Base-by-base conservation (phyloP, 768 basidiomycete genomes). In the Pulveroboletus sp. region DNA sequence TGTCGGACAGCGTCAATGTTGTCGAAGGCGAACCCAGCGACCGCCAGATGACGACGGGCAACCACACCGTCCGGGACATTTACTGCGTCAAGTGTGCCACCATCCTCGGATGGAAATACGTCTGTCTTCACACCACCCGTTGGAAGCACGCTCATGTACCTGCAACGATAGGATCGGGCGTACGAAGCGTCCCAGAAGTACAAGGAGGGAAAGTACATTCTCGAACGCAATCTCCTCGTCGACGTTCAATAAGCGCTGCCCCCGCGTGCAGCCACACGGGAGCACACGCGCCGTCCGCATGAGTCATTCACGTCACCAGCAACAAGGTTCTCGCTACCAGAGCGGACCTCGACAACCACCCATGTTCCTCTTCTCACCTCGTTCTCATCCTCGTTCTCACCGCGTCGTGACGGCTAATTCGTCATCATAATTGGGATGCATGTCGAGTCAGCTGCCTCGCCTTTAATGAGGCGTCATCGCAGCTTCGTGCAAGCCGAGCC, bases 141-240 rank as follows among this genome's bases (percentile, higher is more conserved):
- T 39, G 8, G 30, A 30, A 32, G 17, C 33, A 6, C 38, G 46
- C 53, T 55, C 47, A 46, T 39, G 27, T 41, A 30, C 47, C 39
- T 11, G 44, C 44, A 17, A 44, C 43, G n/a, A 40, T 61, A 96
- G 95, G 95, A 96, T 68, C 82, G 82, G 49, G 95, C 95, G 14
- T 96, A 84, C 65, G 94, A 97, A 64, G 65, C 76, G 10, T 78
- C 83, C 8, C 94, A 99, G 79, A 91, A 87, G 70, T 99, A 98
- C 78, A 99, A 99, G 67, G 95, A 99, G 74, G 93, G 93, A 65
- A 93, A 93, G 76, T 96, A 82, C 70, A 98, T 99, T 67, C 88
- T 99, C 55, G 95, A 99, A 72, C 86, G 91, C 62, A 89, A 89
- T 65, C 77, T 92, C 61, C 85, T 92, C 62, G 78, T 84, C 59